Evolutionary conservation across 108 stramenopile species (phyloP).

Genomic region (Pseudonitzschia multiseries): DNA sequence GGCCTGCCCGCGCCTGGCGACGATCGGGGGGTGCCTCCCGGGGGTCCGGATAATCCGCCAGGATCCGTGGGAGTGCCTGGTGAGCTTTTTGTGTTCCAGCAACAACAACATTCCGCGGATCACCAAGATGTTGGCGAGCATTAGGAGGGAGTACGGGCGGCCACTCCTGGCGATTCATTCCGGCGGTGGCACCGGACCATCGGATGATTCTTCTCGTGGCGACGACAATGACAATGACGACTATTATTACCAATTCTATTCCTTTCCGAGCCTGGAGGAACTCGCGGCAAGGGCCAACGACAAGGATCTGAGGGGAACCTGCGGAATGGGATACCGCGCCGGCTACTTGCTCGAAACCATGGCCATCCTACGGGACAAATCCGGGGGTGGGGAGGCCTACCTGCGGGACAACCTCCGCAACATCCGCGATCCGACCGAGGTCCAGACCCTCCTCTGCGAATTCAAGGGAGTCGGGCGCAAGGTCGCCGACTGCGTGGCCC

Average conservation of each 20-base stretch:
- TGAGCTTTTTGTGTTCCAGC: constrained; percentile 96
- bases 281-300: constrained; percentile 62
- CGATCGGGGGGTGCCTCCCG: constrained; percentile 72
- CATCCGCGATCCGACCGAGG: constrained; percentile 43
- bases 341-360: constrained; percentile 87
- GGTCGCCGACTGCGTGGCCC: constrained; percentile 98
- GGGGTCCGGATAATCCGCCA: constrained; percentile 91
- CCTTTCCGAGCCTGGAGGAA: constrained; percentile 82
- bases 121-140: constrained; percentile 79
- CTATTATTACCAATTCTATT: constrained; percentile 46
- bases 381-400: constrained; percentile 67
- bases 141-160: constrained; percentile 78
- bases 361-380: constrained; percentile 35
- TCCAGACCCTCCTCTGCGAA: constrained; percentile 68
- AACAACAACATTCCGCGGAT: constrained; percentile 99
- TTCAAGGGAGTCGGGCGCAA: constrained; percentile 93
- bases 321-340: constrained; percentile 95
- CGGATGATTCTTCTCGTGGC: too few relatives aligned
- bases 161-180: constrained; percentile 46
- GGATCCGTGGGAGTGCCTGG: constrained; percentile 94
- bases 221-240: too few relatives aligned
- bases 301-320: constrained; percentile 65
- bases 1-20: constrained; percentile 54
- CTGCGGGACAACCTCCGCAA: constrained; percentile 40
- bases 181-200: not conserved